Conservation (phyloP, 352 stramenopile species). For the Phytophthora colocasiae region DNA sequence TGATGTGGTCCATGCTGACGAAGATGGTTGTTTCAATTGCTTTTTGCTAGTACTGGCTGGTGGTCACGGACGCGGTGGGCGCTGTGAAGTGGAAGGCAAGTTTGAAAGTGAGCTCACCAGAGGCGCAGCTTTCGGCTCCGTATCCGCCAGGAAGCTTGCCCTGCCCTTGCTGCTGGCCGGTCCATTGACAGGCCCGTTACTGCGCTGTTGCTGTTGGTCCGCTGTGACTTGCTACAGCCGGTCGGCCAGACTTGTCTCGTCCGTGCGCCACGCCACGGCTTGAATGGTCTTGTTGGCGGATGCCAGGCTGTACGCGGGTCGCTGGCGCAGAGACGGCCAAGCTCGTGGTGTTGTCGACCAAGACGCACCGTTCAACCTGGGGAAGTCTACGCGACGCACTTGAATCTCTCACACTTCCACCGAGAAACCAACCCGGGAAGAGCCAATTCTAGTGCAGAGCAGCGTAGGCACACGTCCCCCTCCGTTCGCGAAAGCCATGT, state of each 20-base stretch:
- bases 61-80: slow-evolving; percentile 29
- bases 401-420: slow-evolving; percentile 34
- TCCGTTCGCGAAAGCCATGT: slow-evolving; percentile 44
- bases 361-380: slow-evolving; percentile 25
- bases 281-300: slow-evolving; percentile 41
- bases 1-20: slow-evolving; percentile 34
- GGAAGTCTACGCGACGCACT: slow-evolving; percentile 21
- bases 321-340: slow-evolving; percentile 26
- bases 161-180: slow-evolving; percentile 30
- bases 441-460: slow-evolving; percentile 33
- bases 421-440: slow-evolving; percentile 39
- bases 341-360: slow-evolving; percentile 39
- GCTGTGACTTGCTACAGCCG: slow-evolving; percentile 44
- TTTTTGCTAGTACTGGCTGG: slow-evolving; percentile 31
- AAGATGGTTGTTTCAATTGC: slow-evolving; percentile 24
- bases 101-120: slow-evolving; percentile 52
- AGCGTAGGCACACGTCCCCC: slow-evolving; percentile 21
- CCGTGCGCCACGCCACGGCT: slow-evolving; percentile 33
- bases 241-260: slow-evolving; percentile 33
- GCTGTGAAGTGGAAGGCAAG: slow-evolving; percentile 46
- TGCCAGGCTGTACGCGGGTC: slow-evolving; percentile 34
- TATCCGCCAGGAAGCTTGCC: slow-evolving; percentile 29
- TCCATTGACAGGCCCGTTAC: slow-evolving; percentile 33
- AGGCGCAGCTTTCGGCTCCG: slow-evolving; percentile 24
- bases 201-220: slow-evolving; percentile 33